Base-by-base conservation (phyloP, 768 basidiomycete species). In the Megacollybia marginata region DNA sequence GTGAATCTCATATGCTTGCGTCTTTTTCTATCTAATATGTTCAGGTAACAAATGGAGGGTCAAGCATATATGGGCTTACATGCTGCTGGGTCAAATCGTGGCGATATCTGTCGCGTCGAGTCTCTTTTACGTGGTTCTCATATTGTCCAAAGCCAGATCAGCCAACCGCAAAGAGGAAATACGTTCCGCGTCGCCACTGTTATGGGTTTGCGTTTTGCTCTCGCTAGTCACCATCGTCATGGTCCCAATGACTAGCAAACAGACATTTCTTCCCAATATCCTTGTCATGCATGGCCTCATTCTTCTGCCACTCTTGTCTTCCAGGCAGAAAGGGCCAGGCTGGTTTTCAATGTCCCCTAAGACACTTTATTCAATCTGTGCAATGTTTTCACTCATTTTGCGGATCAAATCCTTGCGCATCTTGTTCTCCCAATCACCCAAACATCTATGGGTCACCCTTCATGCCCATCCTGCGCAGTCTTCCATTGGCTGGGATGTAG, bases 31-130 rank as follows among this genome's bases (percentile, higher is more conserved):
- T 42, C n/a, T 43, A 34, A 33, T 6, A 15, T 33, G 23, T 43
- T 1, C 47, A 70, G 76, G 75, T 0, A 58, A 65, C 35, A 61
- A 65, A 18, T 57, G 68, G 40, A 49, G 64, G 13, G 67, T 85
- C 51, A 74, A 70, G 54, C 67, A 76, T 52, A 45, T 76, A 0
- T 83, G 80, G 80, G 81, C 78, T 2, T 86, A 83, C 64, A 83
- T 86, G 80, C 66, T 87, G 33, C 70, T 88, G 9, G 85, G 83
- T 5, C 83, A 87, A 62, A 55, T 86, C 18, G 83, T 88, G 48
- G 83, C 85, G 32, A 79, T 87, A 43, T 79, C 78, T 10, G 79
- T 85, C 34, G 79, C 82, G 8, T 75, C 77, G 1, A 77, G 79
- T 48, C 68, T 88, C 16, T 86, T 85, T 64, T 78, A 78, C 55